Conservation (phyloP, 1,284 basidiomycete genomes). For the Marasmius tenuissimus region DNA sequence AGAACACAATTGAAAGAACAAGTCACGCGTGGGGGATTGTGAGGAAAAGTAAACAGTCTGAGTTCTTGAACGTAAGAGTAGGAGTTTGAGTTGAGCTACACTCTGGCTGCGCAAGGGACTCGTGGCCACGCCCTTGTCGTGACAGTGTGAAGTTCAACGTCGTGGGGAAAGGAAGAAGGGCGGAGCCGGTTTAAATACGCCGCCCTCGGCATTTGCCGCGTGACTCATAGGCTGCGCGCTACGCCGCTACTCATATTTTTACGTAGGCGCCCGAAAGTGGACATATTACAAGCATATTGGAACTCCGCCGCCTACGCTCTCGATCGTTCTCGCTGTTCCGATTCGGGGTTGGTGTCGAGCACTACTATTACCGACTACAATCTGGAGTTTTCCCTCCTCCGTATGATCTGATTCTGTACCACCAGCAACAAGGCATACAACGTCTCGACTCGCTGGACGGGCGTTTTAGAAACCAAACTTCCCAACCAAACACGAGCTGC, state of each 20-base stretch:
- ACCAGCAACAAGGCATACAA: conserved; percentile 38
- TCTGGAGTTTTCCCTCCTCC: conserved; percentile 6
- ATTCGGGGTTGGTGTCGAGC: background rate
- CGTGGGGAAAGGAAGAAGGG: background rate
- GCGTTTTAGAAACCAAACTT: background rate
- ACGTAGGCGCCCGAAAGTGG: no score
- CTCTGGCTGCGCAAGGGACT: background rate
- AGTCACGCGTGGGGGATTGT: background rate
- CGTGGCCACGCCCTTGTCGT: background rate
- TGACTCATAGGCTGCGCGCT: background rate
- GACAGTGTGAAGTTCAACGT: conserved; percentile 3
- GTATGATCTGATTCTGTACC: conserved; percentile 35
- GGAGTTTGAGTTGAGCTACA: background rate
- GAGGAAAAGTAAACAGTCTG: background rate
- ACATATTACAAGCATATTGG: no score
- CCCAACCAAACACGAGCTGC: background rate
- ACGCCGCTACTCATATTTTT: no score
- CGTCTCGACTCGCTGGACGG: conserved; percentile 35
- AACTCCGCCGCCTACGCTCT: no score
- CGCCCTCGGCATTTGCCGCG: background rate
- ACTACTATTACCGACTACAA: background rate
- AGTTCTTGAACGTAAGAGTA: background rate
- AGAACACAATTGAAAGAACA: background rate
- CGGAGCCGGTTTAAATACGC: background rate
- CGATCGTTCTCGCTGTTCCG: no score